Base-by-base conservation (phyloP, 2,329 filamentous ascomycete genomes). In the Phyllosticta citriasiana region DNA sequence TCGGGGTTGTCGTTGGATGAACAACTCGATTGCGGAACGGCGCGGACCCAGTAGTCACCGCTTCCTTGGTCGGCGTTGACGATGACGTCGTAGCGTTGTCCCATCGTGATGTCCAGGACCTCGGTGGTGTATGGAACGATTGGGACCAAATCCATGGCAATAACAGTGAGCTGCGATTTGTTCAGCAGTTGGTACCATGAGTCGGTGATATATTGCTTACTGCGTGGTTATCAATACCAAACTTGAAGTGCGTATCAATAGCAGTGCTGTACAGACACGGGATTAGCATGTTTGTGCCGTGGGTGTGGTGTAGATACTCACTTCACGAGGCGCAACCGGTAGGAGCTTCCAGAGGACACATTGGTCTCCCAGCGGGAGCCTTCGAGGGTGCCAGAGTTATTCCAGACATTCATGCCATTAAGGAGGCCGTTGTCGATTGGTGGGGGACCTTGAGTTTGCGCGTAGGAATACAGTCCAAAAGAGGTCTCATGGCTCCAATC, bases 401-500 rank as follows among this genome's bases (percentile, higher is more conserved):
- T 62, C 35, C 51, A 66, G 54, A 57, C 57, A 57, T 68, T 68
- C 8, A 55, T 19, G 3, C 60, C 60, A 33, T 62, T 62, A 12
- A 62, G 53, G 7, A 62, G 52, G 8, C 51, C 56, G 30, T 58
- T 62, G 33, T 59, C 27, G 1, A 62, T 30, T 2, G 56, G 50
- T 7, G 60, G 60, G 5, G 60, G 60, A 4, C 60, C 60, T 19
- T 60, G 25, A 4, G 53, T 65, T 72, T 64, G 24, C 72, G 62
- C 10, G 66, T 63, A 57, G 3, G 25, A 10, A 33, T 57, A 58
- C 19, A 62, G 40, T 16, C 22, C 51, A 19, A 58, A 51, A 12
- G 52, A 12, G 0, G 55, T 57, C 56, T 54, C 51, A 22, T 85
- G 82, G 68, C 85, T 85, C 85, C 85, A 89, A 66, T 89, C 87